These are phyloP conservation scores for Helianthus tuberosus DNA, from an alignment of 129 eudicot genomes.

Conservation along the genomic window DNA sequence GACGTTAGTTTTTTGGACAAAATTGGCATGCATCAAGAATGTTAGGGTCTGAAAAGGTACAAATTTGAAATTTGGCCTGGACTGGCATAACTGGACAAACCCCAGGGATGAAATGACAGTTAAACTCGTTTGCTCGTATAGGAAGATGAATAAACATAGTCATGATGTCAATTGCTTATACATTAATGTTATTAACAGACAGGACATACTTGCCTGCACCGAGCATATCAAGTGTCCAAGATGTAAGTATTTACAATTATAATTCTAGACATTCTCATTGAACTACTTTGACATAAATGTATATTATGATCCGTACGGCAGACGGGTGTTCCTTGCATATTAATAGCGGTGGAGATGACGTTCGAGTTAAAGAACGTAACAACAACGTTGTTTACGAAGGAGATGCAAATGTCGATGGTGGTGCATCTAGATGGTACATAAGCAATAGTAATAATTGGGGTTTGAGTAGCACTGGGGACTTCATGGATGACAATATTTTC, in stretches of 20 bases:
- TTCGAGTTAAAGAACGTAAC: conserved; percentile 9
- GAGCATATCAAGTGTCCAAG: conserved; percentile 59
- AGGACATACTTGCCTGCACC: conserved; percentile 60
- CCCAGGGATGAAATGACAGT: too few species aligned
- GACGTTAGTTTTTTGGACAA: too few species aligned
- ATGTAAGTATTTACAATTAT: conserved; percentile 54
- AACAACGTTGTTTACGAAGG: conserved; percentile 28
- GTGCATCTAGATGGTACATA: conserved; percentile 25
- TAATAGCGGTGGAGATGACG: conserved; percentile 32
- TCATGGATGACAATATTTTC: conserved; percentile 31
- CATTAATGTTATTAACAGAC: conserved; percentile 42
- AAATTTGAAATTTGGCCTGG: too few species aligned
- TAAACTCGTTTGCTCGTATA: too few species aligned
- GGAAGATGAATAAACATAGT: too few species aligned
- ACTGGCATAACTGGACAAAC: too few species aligned
- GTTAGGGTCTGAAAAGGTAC: too few species aligned
- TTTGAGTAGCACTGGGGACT: conserved; percentile 37
- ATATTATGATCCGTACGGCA: conserved; percentile 25
- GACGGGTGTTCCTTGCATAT: conserved; percentile 31
- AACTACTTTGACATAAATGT: too few species aligned
- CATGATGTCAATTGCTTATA: neutral
- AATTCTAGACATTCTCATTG: neutral
- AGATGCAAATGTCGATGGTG: conserved; percentile 31
- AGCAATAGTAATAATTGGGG: conserved; percentile 18
- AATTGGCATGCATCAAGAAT: too few species aligned